A percentile compares a stretch with the other conserved stretches of the same genome.
Conservation (phyloP, 495 filamentous ascomycete species). For the Neurospora sp. region DNA sequence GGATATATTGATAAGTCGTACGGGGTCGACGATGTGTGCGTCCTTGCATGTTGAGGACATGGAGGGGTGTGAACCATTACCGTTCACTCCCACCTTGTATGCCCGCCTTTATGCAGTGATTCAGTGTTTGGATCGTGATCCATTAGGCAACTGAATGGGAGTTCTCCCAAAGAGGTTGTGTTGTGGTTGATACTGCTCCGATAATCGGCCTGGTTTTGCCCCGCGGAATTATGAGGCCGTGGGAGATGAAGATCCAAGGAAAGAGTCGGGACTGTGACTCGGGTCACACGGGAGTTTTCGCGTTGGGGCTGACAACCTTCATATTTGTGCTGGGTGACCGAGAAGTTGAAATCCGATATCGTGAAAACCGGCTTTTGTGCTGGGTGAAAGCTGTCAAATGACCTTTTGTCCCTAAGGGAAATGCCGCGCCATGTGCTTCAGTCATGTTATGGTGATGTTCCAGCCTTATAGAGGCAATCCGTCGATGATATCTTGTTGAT, state of each 20-base stretch:
- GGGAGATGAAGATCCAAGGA: background rate
- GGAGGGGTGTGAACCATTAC: background rate
- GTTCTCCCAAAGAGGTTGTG: background rate
- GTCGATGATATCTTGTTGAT: background rate
- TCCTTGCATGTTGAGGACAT: background rate
- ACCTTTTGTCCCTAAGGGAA: too few relatives aligned
- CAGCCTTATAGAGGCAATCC: background rate
- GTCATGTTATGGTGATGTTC: background rate
- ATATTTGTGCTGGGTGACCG: background rate
- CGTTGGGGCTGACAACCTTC: background rate
- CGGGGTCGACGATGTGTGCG: background rate
- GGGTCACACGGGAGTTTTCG: background rate
- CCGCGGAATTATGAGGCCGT: background rate
- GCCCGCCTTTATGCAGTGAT: background rate
- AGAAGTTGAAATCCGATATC: background rate
- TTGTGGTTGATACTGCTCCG: background rate
- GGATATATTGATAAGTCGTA: background rate
- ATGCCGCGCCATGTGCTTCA: background rate
- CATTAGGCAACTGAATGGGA: background rate
- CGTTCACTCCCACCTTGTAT: background rate
- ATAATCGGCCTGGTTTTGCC: background rate
- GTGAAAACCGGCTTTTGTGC: background rate
- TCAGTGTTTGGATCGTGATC: background rate
- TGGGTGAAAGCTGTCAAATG: background rate
- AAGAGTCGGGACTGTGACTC: background rate